Evolutionary conservation across 2,329 filamentous ascomycete genomes (phyloP), one percentile per base, ranked within the genome.

Genomic region (Colletotrichum lupini): DNA sequence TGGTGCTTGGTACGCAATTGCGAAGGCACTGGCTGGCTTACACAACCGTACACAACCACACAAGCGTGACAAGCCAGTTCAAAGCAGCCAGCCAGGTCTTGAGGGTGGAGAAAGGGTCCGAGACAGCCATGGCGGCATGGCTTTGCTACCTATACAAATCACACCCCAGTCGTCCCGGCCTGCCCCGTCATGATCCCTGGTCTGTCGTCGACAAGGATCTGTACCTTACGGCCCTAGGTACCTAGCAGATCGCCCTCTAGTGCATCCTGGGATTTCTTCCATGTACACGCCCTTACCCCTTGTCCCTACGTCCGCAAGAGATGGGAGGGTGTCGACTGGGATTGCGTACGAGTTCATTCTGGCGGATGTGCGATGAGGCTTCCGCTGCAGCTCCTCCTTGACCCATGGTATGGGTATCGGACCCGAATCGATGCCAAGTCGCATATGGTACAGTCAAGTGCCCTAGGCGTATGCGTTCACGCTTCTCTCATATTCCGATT

Each of bases 81-180:
- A 49, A 22, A 49, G 42, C 42, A 49, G 42, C 42, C 42, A 49
- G 42, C 42, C 19, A 49, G 42, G 42, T 22, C 42, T 72, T 37
- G 60, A 30, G n/a, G 55, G 67, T 73, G 70, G 70, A 46, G 67
- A 73, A 73, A 73, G 67, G 70, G 70, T 73, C 70, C 70, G 67
- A 73, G 67, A 73, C 70, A 70, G 55, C 22, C 67, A 49, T 49
- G 42, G 42, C 19, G 37, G 37, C 70, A 64, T 70, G 70, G 67
- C 70, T 46, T 70, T 58, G 60, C 61, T 65, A 19, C 37, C 14
- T 42, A 42, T 42, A 42, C 37, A 42, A 67, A 72, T 22, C 30
- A 42, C 61, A 37, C 49, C 67, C 72, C 53, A 53, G 72, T 35
- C 53, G 30, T 67, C 68, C 68, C 72, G 67, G 37, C 68, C 12